Base-by-base conservation (phyloP, 768 basidiomycete genomes). In the Tricholoma saponaceum region DNA sequence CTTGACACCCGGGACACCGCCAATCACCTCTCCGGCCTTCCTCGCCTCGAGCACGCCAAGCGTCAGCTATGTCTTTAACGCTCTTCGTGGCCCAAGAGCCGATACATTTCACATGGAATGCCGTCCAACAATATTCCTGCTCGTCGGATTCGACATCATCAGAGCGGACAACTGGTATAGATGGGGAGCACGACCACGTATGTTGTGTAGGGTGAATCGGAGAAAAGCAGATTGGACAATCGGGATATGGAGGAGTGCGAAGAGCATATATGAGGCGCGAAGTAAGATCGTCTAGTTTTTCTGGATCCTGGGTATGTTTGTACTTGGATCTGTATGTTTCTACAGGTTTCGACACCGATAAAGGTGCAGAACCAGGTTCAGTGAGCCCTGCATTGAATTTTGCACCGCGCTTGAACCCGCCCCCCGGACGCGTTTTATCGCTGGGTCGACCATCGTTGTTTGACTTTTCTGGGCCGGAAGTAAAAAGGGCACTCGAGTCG, bases 1-100 rank as follows among this genome's bases (percentile, higher is more conserved):
- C 83, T 65, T 95, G 94, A 74, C 96, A 98, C 0, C 92, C 93
- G 0, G 96, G 96, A 70, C 96, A 98, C 53, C 88, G 79, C 96
- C 96, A 98, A 66, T 92, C 86, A 0, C 89, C 93, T 13, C 73
- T 75, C 55, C 79, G 76, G 10, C 82, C 77, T 14, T 61, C 59
- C 63, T 90, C 86, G 7, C 90, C 90, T 51, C 87, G 74, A 5
- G 83, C 83, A 14, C 79, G 78, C 86, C 83, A 92, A 0, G 89
- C 94, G 51, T 85, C 89, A 56, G 76, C 77, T 12, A 86, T 64
- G 12, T 87, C 89, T 67, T 88, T 86, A 51, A 87, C 84, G 64
- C 87, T 90, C 72, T 91, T 90, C 26, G 79, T 73, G 0, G 93
- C 94, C 96, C 96, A 98, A 0, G 89, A 81, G 7, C 82, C 79